Evolutionary conservation across 2,329 filamentous ascomycete species (phyloP).

Genomic region (Rutstroemia sp.): DNA sequence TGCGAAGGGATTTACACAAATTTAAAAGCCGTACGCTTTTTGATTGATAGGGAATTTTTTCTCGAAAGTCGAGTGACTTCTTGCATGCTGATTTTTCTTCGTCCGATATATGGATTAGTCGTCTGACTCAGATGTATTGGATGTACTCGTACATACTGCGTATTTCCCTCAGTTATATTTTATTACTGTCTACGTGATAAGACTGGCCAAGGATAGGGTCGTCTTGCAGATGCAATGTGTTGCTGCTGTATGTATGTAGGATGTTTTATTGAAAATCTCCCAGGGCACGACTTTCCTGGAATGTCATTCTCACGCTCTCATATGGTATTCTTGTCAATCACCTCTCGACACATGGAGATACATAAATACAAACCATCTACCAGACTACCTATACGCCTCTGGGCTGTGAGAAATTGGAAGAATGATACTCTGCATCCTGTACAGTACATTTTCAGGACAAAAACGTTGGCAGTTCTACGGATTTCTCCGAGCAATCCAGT

Average conservation of each 20-base stretch:
- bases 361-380: not conserved
- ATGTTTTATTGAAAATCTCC: not conserved
- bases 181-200: not conserved
- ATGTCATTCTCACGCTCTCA: not conserved
- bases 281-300: not conserved
- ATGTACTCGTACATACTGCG: not conserved
- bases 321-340: not conserved
- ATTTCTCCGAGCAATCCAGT: no score
- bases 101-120: constrained; percentile 5
- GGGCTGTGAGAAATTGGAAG: no score
- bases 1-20: not conserved
- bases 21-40: not conserved
- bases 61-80: constrained; percentile 8
- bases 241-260: not conserved
- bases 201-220: not conserved
- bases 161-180: not conserved
- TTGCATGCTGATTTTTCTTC: constrained; percentile 6
- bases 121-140: constrained; percentile 6
- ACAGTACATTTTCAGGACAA: not conserved
- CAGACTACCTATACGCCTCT: no score
- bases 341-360: not conserved
- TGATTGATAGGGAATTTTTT: constrained; percentile 6
- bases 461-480: not conserved
- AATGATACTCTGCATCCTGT: no score
- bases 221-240: not conserved